Base-by-base conservation (phyloP, 2,329 filamentous ascomycete species). In the Leptodontidium sp. region DNA sequence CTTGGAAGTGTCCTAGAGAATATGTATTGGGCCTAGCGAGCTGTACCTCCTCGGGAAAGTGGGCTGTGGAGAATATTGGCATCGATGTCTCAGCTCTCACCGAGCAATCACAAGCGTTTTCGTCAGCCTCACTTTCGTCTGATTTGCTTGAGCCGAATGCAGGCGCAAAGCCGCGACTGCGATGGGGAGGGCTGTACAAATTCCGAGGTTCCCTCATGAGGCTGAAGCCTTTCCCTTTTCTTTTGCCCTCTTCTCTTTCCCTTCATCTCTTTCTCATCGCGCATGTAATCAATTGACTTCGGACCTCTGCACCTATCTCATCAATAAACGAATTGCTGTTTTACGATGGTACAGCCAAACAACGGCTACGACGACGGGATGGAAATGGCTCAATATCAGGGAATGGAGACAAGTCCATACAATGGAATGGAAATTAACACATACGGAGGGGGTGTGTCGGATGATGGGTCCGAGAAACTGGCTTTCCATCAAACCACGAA, bases 391-490 rank as follows among this genome's bases (percentile, higher is more conserved):
- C 63, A 68, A 17, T 69, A 70, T 49, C 63, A 70, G n/a, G 70
- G 70, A 11, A 61, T 70, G 55, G 66, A 70, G 52, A 49, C 67
- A 32, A 35, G 66, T 45, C 43, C 38, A n/a, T 69, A 70, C 65
- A 55, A 57, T 12, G 70, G 68, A 21, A 70, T 72, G 66, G 68
- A 70, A 45, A 58, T 67, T 12, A 66, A 70, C 49, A 47, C 61
- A 15, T 71, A 71, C 43, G 50, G 55, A 14, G 65, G 68, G 2
- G 35, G 47, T 40, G 24, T 11, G 21, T 70, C 68, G 9, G 73
- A 75, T 11, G 67, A 68, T 21, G 68, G 59, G 6, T 70, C 66
- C 4, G 71, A 72, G 61, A 74, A 74, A 58, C 32, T 47, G 9
- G 59, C 64, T 12, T 65, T 71, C n/a, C 58, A 68, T 53, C 52